These are phyloP conservation scores for Pulveroboletus ravenelii DNA, from an alignment of 768 basidiomycete species.

Conservation along the genomic window DNA sequence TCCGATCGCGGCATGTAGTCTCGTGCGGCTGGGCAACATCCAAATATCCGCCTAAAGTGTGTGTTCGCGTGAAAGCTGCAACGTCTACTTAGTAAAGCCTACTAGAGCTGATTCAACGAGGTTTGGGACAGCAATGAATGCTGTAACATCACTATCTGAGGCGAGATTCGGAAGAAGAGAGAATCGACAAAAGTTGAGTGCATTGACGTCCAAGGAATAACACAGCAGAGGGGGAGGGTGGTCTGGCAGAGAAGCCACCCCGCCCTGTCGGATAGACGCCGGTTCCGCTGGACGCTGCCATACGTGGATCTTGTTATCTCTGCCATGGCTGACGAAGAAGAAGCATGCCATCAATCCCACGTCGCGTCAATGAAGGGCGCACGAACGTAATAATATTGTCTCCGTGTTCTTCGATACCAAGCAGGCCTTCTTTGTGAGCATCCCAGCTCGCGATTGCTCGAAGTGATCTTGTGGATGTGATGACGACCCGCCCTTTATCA, in stretches of 20 bases:
- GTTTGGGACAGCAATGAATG: constrained; percentile 79
- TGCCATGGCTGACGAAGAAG: constrained; percentile 48
- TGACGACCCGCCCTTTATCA: constrained; percentile 64
- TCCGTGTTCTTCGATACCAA: constrained; percentile 76
- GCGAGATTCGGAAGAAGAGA: constrained; percentile 46
- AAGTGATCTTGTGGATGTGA: constrained; percentile 71
- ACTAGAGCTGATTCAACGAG: constrained; percentile 84
- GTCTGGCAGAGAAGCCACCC: constrained; percentile 50
- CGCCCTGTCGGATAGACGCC: constrained; percentile 44
- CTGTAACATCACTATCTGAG: constrained; percentile 23
- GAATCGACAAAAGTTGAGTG: constrained; percentile 91
- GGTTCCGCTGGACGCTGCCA: constrained; percentile 56
- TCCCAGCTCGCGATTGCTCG: constrained; percentile 73
- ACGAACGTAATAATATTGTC: constrained; percentile 72
- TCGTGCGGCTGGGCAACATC: constrained; percentile 58
- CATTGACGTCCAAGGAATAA: constrained; percentile 84
- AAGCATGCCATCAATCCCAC: neutral
- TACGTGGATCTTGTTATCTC: constrained; percentile 82
- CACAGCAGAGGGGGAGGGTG: constrained; percentile 46
- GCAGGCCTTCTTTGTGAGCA: constrained; percentile 71
- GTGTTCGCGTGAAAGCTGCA: neutral
- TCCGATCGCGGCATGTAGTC: constrained; percentile 85
- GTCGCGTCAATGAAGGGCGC: neutral
- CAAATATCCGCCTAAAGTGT: constrained; percentile 77
- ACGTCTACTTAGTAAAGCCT: constrained; percentile 13